phyloP scores from a whole-genome alignment of 2,329 filamentous ascomycete genomes.

The Phialocephala subalpina region DNA sequence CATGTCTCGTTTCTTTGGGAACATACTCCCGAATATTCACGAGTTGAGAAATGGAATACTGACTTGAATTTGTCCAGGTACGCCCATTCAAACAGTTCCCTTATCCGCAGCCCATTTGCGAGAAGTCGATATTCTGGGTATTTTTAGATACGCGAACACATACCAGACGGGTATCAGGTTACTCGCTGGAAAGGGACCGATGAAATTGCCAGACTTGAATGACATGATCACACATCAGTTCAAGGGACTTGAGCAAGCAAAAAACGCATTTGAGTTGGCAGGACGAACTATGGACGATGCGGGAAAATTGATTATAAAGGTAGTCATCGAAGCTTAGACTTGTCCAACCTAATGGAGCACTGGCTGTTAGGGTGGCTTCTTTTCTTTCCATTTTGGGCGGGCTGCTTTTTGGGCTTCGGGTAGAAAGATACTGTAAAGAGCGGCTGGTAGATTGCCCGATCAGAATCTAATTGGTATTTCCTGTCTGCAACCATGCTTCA shows the following conservation, averaged over 20 bases:
- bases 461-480: constrained; percentile 28
- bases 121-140: constrained; percentile 80
- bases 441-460: constrained; percentile 22
- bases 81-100: constrained; percentile 76
- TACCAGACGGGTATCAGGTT: constrained; percentile 75
- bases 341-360: constrained; percentile 11
- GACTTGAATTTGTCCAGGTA: constrained; percentile 42
- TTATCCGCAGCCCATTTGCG: constrained; percentile 76
- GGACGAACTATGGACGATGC: constrained; percentile 71
- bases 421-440: constrained; percentile 22
- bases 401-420: constrained; percentile 16
- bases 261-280: constrained; percentile 74
- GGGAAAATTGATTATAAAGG: constrained; percentile 76
- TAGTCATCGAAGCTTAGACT: constrained; percentile 65
- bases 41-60: neutral
- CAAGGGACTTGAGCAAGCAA: constrained; percentile 67
- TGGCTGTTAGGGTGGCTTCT: constrained; percentile 15
- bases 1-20: neutral
- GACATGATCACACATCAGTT: constrained; percentile 79
- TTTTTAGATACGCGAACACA: constrained; percentile 81
- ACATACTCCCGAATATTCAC: no score
- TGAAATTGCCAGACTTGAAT: constrained; percentile 67
- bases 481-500: constrained; percentile 24
- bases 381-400: constrained; percentile 11
- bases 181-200: constrained; percentile 55